Conservation (phyloP, 1,139 yeast genomes). For the Scheffersomyces titani region DNA sequence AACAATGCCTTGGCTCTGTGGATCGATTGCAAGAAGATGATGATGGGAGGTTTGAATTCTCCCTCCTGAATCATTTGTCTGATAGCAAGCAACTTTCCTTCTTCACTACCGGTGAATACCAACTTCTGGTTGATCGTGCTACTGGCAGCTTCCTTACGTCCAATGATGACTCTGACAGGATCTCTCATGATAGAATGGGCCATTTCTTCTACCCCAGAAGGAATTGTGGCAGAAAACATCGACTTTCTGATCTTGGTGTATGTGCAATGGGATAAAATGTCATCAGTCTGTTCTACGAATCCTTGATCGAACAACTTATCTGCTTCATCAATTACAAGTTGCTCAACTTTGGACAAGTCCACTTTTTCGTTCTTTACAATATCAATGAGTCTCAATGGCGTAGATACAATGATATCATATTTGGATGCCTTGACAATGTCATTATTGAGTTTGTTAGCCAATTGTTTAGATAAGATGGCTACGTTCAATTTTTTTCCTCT, state of each 20-base stretch:
- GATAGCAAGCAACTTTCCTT: constrained; percentile 88
- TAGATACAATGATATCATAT: constrained; percentile 79
- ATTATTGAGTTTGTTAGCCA: constrained; percentile 69
- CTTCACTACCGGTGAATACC: constrained; percentile 88
- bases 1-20: constrained; percentile 93
- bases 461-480: constrained; percentile 72
- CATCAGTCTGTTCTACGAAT: constrained; percentile 90
- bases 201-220: constrained; percentile 88
- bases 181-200: constrained; percentile 83
- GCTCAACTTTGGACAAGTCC: constrained; percentile 66
- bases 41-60: constrained; percentile 88
- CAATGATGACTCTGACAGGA: constrained; percentile 85
- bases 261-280: constrained; percentile 69
- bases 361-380: constrained; percentile 61
- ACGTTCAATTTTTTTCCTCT: constrained; percentile 58
- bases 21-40: constrained; percentile 89
- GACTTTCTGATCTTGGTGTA: constrained; percentile 59
- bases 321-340: constrained; percentile 90
- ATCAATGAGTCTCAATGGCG: constrained; percentile 87
- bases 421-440: constrained; percentile 57
- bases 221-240: constrained; percentile 93
- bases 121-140: constrained; percentile 79
- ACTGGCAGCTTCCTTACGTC: constrained; percentile 93
- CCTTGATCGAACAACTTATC: constrained; percentile 91
- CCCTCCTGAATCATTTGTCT: constrained; percentile 86